These are phyloP conservation scores for Eutrema heterophyllum DNA, from an alignment of 345 rosid genomes.

Conservation along the genomic window DNA sequence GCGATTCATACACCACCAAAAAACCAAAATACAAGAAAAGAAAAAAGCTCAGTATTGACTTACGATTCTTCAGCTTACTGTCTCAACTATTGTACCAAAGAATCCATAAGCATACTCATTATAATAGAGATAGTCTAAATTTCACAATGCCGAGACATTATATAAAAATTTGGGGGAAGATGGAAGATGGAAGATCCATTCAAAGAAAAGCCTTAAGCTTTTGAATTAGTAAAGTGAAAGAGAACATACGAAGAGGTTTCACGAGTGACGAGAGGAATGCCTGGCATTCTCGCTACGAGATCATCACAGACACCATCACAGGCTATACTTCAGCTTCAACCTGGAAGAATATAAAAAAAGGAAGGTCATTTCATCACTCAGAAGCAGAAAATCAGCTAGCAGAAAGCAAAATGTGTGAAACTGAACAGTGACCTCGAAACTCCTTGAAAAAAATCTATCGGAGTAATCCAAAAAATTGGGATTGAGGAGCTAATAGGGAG, in stretches of 20 bases:
- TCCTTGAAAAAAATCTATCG: neutral
- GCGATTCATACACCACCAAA: slow-evolving; percentile 7
- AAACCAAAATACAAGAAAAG: neutral
- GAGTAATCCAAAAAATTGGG: neutral
- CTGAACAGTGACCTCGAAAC: slow-evolving; percentile 3
- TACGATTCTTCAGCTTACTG: neutral
- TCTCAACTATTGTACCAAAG: neutral
- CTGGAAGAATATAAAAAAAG: neutral
- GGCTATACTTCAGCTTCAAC: neutral
- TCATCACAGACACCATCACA: slow-evolving; percentile 20
- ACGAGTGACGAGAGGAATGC: slow-evolving; percentile 79
- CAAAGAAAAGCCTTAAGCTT: neutral
- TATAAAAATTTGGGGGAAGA: neutral
- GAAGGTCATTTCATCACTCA: neutral
- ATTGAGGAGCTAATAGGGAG: slow-evolving; percentile 8
- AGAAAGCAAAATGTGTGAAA: neutral
- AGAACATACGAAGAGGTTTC: slow-evolving; percentile 71
- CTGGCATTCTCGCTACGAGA: slow-evolving; percentile 68
- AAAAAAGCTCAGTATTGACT: neutral
- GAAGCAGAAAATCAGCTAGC: neutral
- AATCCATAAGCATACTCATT: neutral
- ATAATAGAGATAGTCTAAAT: neutral
- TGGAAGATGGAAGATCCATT: neutral
- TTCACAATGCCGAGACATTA: neutral
- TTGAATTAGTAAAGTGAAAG: neutral